phyloP scores from a whole-genome alignment of 352 stramenopile genomes.

The Salisapilia sapeloensis region DNA sequence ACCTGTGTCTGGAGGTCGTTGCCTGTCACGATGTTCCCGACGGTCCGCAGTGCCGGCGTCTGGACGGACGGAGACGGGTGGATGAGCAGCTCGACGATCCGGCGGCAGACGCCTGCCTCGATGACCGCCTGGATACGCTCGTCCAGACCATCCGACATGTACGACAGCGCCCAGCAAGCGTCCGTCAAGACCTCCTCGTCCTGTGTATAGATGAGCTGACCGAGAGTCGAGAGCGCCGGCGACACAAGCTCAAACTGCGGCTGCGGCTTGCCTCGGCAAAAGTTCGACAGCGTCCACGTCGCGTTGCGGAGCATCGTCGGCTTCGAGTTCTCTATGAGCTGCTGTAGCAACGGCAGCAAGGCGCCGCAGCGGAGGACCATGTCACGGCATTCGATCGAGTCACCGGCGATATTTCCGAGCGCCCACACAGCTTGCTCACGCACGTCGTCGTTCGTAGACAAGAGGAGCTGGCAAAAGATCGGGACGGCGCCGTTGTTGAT shows the following conservation, averaged over 20 bases:
- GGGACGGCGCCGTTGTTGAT: conserved; percentile 95
- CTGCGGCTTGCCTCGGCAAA: conserved; percentile 89
- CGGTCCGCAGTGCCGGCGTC: conserved; percentile 91
- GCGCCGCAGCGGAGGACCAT: conserved; percentile 88
- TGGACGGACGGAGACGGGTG: conserved; percentile 87
- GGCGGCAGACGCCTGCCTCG: conserved; percentile 87
- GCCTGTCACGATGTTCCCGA: conserved; percentile 97
- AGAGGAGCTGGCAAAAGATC: conserved; percentile 92
- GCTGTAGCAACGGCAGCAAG: conserved; percentile 89
- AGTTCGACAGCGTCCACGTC: conserved; percentile 99
- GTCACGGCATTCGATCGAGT: conserved; percentile 94
- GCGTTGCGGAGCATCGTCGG: conserved; percentile 96
- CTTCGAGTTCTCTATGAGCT: conserved; percentile 86
- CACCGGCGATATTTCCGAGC: conserved; percentile 98
- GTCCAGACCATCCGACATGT: conserved; percentile 95
- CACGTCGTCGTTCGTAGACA: conserved; percentile 95
- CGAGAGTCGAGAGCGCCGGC: conserved; percentile 85
- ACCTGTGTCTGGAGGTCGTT: conserved; percentile 73
- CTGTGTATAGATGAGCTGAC: conserved; percentile 90
- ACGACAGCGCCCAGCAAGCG: conserved; percentile 98
- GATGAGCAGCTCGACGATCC: conserved; percentile 92
- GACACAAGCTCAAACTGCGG: conserved; percentile 93
- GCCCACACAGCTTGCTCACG: conserved; percentile 96
- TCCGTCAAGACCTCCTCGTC: conserved; percentile 98
- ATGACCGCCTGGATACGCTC: conserved; percentile 97